Base-by-base conservation (phyloP, 1,284 basidiomycete species). In the Ustanciosporium gigantosporum region DNA sequence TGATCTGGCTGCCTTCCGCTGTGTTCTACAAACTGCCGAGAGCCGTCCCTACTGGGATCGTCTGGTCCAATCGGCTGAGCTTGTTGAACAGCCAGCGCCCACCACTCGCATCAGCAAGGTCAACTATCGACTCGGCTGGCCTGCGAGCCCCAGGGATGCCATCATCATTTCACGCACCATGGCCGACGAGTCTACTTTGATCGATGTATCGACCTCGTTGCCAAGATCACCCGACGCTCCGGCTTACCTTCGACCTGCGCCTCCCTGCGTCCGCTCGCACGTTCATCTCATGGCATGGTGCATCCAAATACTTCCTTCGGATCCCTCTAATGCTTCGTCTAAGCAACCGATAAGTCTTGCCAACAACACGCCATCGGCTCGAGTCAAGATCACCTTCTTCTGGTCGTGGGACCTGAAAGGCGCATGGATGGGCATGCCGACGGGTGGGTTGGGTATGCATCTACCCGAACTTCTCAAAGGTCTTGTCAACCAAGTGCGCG, bases 381-480 rank as follows among this genome's bases (percentile, higher is more conserved):
- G 46, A 22, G 52, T 77, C 36, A 52, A 61, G 31, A 84, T 95
- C 49, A 92, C 90, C 1, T 90, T 89, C 70, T 94, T 94, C 77
- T 96, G 91, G 90, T 89, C 92, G 68, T 94, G 96, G 80, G 89
- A 95, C 79, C 84, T 96, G n/a, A 87, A 88, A 57, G 86, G 90
- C 0, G 80, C 90, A 13, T 94, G 90, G 90, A 59, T 77, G 47
- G 73, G 70, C 13, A 68, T 72, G 59, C 73, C 73, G 1, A 36
- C 67, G 4, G 70, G 66, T 22, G 70, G 68, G 11, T 52, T 74
- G n/a, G 58, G 52, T 20, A 60, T 55, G 36, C 89, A 92, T 61
- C 82, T 95, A 1, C 87, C 87, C 14, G 86, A 87, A 2, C 88
- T 94, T 83, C 82, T 89, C 24, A 79, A 90, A 3, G 88, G 88